Conservation (phyloP, 306 rosid genomes). For the Acmispon strigosus region DNA sequence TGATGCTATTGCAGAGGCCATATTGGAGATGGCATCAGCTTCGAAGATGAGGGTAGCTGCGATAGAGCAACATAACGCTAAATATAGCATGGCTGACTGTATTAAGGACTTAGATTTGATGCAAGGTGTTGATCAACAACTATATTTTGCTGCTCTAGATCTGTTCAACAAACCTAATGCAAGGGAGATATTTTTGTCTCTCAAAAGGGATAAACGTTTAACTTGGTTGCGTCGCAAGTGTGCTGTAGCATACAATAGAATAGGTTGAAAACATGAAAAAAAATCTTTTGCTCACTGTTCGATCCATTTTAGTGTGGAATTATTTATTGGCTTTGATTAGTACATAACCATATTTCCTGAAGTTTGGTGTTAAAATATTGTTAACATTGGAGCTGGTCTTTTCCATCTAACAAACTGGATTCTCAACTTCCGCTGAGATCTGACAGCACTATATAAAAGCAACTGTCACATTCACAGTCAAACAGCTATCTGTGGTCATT, state of each 20-base stretch:
- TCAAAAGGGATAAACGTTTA: conserved; percentile 53
- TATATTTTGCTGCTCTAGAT: conserved; percentile 63
- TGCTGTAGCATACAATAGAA: conserved; percentile 25
- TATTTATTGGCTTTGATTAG: neutral
- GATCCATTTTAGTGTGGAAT: neutral
- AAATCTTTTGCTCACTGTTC: neutral
- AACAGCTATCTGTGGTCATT: neutral
- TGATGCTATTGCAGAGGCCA: conserved; percentile 60
- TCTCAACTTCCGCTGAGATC: neutral
- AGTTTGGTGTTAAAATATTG: neutral
- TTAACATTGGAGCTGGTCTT: neutral
- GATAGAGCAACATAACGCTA: conserved; percentile 41
- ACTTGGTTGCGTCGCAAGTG: conserved; percentile 57
- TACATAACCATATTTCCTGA: neutral
- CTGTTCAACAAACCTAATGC: conserved; percentile 60
- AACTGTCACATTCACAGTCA: neutral
- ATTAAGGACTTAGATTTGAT: conserved; percentile 56
- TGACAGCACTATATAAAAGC: neutral
- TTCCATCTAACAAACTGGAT: neutral
- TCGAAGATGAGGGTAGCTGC: conserved; percentile 61
- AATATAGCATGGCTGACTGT: conserved; percentile 55
- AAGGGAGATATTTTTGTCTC: conserved; percentile 67
- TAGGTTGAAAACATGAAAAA: conserved; percentile 15
- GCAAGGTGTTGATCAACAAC: conserved; percentile 50
- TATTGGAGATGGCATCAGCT: conserved; percentile 75